A percentile compares a stretch with the other conserved stretches of the same genome.
phyloP scores from a whole-genome alignment of 1,284 basidiomycete species.

The Ustilago esculenta region DNA sequence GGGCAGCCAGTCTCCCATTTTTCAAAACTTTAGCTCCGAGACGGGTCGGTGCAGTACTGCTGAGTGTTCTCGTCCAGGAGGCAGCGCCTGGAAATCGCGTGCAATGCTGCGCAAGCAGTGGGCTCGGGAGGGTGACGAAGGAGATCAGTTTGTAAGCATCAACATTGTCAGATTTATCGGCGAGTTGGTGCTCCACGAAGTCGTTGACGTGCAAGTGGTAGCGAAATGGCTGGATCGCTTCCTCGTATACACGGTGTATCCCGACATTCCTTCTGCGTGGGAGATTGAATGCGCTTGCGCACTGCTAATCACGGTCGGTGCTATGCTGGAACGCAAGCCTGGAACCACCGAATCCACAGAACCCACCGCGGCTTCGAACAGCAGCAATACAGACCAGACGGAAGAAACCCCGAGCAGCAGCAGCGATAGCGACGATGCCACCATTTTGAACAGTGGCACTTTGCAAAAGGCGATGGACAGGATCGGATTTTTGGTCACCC shows the following conservation, averaged over 20 bases:
- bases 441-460: not conserved
- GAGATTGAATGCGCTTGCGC: constrained; percentile 59
- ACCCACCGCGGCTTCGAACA: not conserved
- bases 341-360: not conserved
- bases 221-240: constrained; percentile 53
- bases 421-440: too few species aligned
- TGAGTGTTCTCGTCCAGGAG: not conserved
- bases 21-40: not conserved
- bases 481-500: constrained; percentile 12
- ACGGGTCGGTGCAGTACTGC: too few species aligned
- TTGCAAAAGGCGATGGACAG: constrained; percentile 23
- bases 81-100: constrained; percentile 5
- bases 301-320: constrained; percentile 48
- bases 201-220: constrained; percentile 6
- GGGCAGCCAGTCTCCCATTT: not conserved
- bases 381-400: not conserved
- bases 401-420: too few species aligned
- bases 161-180: constrained; percentile 34
- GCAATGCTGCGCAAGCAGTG: constrained; percentile 6
- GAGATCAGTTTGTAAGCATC: constrained; percentile 21
- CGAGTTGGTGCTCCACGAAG: constrained; percentile 35
- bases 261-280: constrained; percentile 51
- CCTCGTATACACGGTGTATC: constrained; percentile 47
- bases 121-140: constrained; percentile 15
- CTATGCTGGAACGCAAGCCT: constrained; percentile 25